These are phyloP conservation scores for Raphanus sativus DNA, from an alignment of 345 rosid species.

Conservation along the genomic window DNA sequence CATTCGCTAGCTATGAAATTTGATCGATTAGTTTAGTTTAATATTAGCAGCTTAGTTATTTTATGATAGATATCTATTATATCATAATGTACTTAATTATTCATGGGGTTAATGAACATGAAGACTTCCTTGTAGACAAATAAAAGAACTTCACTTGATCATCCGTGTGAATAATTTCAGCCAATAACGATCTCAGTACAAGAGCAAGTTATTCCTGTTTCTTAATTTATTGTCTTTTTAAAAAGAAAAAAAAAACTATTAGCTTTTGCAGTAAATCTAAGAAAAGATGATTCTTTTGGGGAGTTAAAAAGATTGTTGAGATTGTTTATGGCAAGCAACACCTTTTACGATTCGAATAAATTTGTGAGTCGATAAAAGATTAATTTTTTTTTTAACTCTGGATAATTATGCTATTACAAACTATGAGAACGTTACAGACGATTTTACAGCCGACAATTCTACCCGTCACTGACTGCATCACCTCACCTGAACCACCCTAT, in stretches of 20 bases:
- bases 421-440: no score
- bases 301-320: conserved; percentile 32
- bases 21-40: conserved; percentile 29
- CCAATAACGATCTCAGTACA: conserved; percentile 18
- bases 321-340: conserved; percentile 24
- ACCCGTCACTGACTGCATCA: no score
- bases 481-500: no score
- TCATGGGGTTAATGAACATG: conserved; percentile 23
- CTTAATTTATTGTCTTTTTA: background rate
- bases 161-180: conserved; percentile 14
- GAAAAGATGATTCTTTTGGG: conserved; percentile 15
- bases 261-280: conserved; percentile 11
- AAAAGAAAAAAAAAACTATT: background rate
- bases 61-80: background rate
- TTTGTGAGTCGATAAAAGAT: conserved; percentile 23
- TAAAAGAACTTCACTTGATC: conserved; percentile 22
- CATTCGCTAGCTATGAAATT: conserved; percentile 15
- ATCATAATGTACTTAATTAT: conserved; percentile 31
- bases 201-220: conserved; percentile 4
- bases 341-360: conserved; percentile 30
- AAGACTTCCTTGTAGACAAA: conserved; percentile 27
- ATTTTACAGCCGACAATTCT: no score
- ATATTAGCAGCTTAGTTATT: conserved; percentile 13
- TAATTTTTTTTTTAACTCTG: no score
- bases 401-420: no score